Base-by-base conservation (phyloP, 805 yeast genomes). In the Teunomyces tritomae region DNA sequence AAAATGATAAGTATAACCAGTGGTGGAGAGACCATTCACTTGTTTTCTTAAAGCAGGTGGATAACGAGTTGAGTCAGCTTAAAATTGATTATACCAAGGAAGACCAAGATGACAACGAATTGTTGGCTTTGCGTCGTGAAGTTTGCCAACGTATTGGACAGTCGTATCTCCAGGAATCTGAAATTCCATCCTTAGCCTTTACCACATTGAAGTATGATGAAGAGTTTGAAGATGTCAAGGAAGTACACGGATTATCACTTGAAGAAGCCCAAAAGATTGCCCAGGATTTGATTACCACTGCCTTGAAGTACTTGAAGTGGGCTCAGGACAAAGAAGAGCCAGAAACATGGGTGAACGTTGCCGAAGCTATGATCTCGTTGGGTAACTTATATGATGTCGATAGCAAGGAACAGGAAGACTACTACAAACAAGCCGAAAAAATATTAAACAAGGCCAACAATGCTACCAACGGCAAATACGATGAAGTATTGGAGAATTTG, bases 281-380 rank as follows among this genome's bases (percentile, higher is more conserved):
- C 0, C 67, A 77, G 33, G 65, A 70, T 2, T 64, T 75, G 30
- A 77, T 83, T 8, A 56, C 63, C 8, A 67, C 64, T 14, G 95
- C 95, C 0, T 70, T 87, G 24, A 68, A 72, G 33, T 79, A 79
- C 57, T 70, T 90, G 46, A 65, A 72, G 46, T 67, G 71, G 46
- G 85, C 90, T 0, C 80, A 84, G 62, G 82, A 82, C 44, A 83
- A 80, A 14, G 87, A 84, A 40, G 89, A 85, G 35, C 95, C 96
- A 0, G 85, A 84, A 49, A 74, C 86, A 4, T 86, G 92, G 88
- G 96, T 84, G 9, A 79, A 82, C 58, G 76, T 87, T 40, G 96
- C 97, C 0, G 98, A 92, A 64, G 91, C 96, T 1, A 73, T 81
- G 58, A 88, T 92, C 30, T 80, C 86, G 11, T 68, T 87, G 55